Percentiles rank a stretch among this genome's conserved stretches.
Conservation (phyloP, 345 rosid genomes). For the Iberis pinnata region DNA sequence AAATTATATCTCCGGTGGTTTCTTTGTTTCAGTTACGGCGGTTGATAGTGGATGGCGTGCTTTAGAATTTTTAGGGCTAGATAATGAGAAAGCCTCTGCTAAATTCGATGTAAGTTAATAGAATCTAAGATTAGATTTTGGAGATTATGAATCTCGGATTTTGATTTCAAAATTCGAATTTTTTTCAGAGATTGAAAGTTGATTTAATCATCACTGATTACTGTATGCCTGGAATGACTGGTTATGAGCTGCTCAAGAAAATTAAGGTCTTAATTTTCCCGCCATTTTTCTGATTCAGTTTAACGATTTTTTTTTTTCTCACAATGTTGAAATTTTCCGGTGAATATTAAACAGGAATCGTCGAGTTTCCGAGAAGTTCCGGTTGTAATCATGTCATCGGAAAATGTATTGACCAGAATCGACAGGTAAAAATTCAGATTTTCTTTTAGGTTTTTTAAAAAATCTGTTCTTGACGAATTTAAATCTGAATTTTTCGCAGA, state of each 20-base stretch:
- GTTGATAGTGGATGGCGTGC: slow-evolving; percentile 89
- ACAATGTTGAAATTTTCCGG: background rate
- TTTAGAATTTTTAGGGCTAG: slow-evolving; percentile 71
- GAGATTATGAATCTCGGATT: background rate
- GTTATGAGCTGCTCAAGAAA: slow-evolving; percentile 89
- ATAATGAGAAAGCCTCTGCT: slow-evolving; percentile 42
- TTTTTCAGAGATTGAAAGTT: slow-evolving; percentile 71
- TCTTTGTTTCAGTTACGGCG: slow-evolving; percentile 57
- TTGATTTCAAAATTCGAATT: background rate
- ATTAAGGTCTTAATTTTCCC: slow-evolving; percentile 50
- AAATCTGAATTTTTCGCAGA: slow-evolving; percentile 33
- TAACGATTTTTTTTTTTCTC: background rate
- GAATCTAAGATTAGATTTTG: too few species aligned
- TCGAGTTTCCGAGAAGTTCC: slow-evolving; percentile 66
- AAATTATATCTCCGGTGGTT: background rate
- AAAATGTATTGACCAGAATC: slow-evolving; percentile 69
- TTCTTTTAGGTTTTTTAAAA: too few species aligned
- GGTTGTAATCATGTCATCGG: slow-evolving; percentile 95
- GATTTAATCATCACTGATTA: slow-evolving; percentile 92
- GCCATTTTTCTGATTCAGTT: background rate
- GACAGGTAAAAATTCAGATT: too few species aligned
- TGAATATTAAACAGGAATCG: slow-evolving; percentile 53
- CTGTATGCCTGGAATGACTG: slow-evolving; percentile 99
- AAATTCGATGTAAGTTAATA: slow-evolving; percentile 42
- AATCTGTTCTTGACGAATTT: too few species aligned